Evolutionary conservation across 192 early-diverging fungal species (phyloP).

Genomic region (Coemansia sp.): DNA sequence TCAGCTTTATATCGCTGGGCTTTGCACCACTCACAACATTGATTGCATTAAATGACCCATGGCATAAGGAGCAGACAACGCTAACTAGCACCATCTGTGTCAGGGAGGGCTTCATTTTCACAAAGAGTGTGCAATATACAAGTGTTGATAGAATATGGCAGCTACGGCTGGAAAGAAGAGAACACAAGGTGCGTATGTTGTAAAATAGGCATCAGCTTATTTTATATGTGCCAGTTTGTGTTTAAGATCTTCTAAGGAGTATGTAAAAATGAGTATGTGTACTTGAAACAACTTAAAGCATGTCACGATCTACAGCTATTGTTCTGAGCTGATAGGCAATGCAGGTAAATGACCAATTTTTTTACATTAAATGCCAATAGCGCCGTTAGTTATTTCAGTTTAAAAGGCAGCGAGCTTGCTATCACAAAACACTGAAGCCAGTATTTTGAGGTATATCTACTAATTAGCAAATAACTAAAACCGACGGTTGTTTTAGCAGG

Average conservation of each 20-base stretch:
- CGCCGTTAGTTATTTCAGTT: not conserved
- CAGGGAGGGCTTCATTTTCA: constrained; percentile 41
- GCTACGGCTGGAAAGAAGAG: too few relatives aligned
- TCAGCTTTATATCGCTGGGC: constrained; percentile 48
- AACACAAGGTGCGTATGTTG: too few relatives aligned
- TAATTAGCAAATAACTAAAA: not conserved
- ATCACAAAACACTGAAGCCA: too few relatives aligned
- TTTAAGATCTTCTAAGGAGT: too few relatives aligned
- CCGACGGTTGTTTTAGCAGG: too few relatives aligned
- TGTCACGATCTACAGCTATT: not conserved
- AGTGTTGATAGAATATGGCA: too few relatives aligned
- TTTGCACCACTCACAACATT: constrained; percentile 59
- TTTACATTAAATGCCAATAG: not conserved
- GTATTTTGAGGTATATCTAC: too few relatives aligned
- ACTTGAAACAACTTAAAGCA: not conserved
- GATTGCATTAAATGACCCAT: constrained; percentile 71
- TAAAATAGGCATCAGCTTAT: too few relatives aligned
- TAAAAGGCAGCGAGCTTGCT: too few relatives aligned
- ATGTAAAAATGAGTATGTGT: too few relatives aligned
- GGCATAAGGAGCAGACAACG: constrained; percentile 69
- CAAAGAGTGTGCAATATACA: too few relatives aligned
- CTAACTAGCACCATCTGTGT: constrained; percentile 63
- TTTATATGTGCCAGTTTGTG: too few relatives aligned
- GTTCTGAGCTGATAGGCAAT: not conserved
- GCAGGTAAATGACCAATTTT: not conserved